Conservation (phyloP, 805 yeast species). For the Candida tibetensis region DNA sequence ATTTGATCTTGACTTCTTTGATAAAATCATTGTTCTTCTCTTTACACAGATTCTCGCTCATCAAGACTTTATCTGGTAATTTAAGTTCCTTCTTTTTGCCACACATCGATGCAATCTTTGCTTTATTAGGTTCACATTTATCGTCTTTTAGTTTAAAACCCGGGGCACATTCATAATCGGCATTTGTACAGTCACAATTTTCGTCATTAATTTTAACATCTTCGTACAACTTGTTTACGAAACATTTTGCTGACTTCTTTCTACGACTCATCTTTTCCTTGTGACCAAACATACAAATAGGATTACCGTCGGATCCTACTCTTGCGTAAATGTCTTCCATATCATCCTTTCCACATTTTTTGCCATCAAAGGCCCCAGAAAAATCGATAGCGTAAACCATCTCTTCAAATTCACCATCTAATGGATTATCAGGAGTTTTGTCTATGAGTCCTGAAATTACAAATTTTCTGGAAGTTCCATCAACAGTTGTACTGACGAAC, state of each 20-base stretch:
- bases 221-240: constrained; percentile 45
- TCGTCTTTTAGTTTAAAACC: constrained; percentile 41
- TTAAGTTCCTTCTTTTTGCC: constrained; percentile 19
- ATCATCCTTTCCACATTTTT: constrained; percentile 46
- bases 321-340: constrained; percentile 66
- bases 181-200: constrained; percentile 60
- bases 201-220: constrained; percentile 50
- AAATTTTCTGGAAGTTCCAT: constrained; percentile 65
- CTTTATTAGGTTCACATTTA: constrained; percentile 46
- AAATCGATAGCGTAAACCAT: constrained; percentile 51
- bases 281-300: constrained; percentile 67
- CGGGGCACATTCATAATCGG: constrained; percentile 68
- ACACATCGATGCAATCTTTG: constrained; percentile 25
- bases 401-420: constrained; percentile 12
- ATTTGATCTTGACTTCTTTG: constrained; percentile 29
- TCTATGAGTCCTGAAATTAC: constrained; percentile 44
- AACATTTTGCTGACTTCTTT: constrained; percentile 63
- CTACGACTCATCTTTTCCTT: constrained; percentile 62
- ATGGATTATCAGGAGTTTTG: constrained; percentile 7
- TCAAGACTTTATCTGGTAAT: constrained; percentile 38
- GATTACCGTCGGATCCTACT: constrained; percentile 27
- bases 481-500: constrained; percentile 55
- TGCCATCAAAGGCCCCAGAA: constrained; percentile 51
- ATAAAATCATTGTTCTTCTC: constrained; percentile 25
- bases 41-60: constrained; percentile 47